Evolutionary conservation across 2,329 filamentous ascomycete species (phyloP).

Genomic region (Fusarium domesticum): DNA sequence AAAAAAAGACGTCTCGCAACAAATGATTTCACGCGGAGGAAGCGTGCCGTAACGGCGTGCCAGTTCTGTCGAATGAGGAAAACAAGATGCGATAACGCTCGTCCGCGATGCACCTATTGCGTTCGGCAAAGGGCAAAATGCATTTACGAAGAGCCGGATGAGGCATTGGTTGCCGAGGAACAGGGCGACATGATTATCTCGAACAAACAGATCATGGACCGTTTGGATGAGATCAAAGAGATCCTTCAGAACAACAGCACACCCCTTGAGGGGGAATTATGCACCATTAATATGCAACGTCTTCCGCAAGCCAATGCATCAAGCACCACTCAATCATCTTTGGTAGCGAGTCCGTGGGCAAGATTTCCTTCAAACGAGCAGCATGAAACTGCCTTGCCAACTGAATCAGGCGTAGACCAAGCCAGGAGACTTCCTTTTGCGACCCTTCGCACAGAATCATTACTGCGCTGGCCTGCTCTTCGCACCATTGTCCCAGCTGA

Average conservation of each 20-base stretch:
- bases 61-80: constrained; percentile 16
- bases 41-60: constrained; percentile 12
- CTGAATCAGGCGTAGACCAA: neutral
- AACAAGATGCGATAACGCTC: constrained; percentile 16
- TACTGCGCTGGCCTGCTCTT: constrained; percentile 12
- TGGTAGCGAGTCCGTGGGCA: constrained; percentile 1
- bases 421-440: neutral
- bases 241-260: constrained; percentile 1
- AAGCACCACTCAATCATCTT: neutral
- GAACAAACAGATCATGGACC: constrained; percentile 10
- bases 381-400: neutral
- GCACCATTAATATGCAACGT: neutral
- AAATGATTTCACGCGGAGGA: constrained; percentile 12
- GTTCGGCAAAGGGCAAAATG: constrained; percentile 12
- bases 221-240: constrained; percentile 10
- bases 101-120: constrained; percentile 11
- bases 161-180: neutral
- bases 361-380: neutral
- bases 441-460: constrained; percentile 7
- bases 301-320: neutral
- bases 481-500: constrained; percentile 3
- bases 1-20: constrained; percentile 9
- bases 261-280: neutral
- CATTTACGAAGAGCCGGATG: constrained; percentile 9
- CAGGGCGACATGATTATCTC: constrained; percentile 2